Conservation (phyloP, 345 rosid species). For the Anastatica hierochuntica region DNA sequence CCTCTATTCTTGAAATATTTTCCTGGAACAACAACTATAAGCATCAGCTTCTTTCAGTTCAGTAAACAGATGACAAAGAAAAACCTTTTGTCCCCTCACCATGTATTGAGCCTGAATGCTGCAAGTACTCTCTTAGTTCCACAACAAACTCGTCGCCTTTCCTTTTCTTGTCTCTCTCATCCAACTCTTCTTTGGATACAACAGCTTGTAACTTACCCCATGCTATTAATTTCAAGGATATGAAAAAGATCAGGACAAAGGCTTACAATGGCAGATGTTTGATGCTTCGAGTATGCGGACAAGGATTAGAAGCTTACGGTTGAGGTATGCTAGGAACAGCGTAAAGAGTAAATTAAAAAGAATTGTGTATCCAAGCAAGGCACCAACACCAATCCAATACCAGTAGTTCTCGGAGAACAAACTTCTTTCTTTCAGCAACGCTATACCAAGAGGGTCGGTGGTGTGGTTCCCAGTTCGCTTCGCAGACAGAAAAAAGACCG, state of each 20-base stretch:
- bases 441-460: slow-evolving; percentile 46
- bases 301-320: slow-evolving; percentile 51
- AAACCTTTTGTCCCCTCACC: slow-evolving; percentile 31
- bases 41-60: background rate
- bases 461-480: slow-evolving; percentile 50
- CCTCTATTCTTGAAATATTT: slow-evolving; percentile 84
- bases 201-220: slow-evolving; percentile 74
- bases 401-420: slow-evolving; percentile 77
- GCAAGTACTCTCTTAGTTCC: slow-evolving; percentile 76
- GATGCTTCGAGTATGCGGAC: background rate
- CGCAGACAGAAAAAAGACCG: slow-evolving; percentile 5
- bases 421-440: slow-evolving; percentile 56
- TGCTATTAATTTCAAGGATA: slow-evolving; percentile 34
- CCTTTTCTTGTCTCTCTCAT: slow-evolving; percentile 72
- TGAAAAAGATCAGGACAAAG: background rate
- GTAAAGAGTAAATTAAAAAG: slow-evolving; percentile 69
- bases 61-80: slow-evolving; percentile 7
- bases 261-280: background rate
- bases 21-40: slow-evolving; percentile 35
- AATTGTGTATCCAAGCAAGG: slow-evolving; percentile 79
- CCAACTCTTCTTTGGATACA: slow-evolving; percentile 84
- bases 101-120: slow-evolving; percentile 63
- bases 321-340: slow-evolving; percentile 60
- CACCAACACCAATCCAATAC: slow-evolving; percentile 98
- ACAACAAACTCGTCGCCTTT: slow-evolving; percentile 60